phyloP scores from a whole-genome alignment of 768 basidiomycete genomes.

The Tricholoma sp. region DNA sequence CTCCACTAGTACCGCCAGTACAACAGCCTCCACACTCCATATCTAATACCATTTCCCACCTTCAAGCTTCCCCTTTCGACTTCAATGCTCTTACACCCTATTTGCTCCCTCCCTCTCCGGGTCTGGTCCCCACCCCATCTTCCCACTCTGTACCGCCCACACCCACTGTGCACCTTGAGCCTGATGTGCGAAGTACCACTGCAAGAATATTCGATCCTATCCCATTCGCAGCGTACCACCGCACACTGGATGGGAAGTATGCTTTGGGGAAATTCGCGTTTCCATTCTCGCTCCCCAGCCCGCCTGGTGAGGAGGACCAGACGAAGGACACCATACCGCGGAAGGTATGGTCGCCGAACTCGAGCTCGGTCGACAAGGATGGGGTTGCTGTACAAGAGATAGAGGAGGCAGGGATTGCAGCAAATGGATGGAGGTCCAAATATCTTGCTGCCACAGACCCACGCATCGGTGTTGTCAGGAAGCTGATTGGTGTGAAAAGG shows the following conservation, averaged over 20 bases:
- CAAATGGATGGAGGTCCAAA: conserved; percentile 38
- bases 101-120: conserved; percentile 47
- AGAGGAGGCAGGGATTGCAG: neutral
- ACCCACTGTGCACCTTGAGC: conserved; percentile 46
- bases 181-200: conserved; percentile 14
- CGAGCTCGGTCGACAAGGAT: neutral
- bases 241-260: conserved; percentile 69
- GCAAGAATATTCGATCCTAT: conserved; percentile 61
- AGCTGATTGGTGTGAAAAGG: conserved; percentile 67
- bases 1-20: conserved; percentile 1
- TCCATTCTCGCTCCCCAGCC: conserved; percentile 63
- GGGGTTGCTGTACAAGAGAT: neutral
- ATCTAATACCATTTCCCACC: conserved; percentile 4
- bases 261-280: conserved; percentile 66
- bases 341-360: neutral
- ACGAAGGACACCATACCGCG: conserved; percentile 12
- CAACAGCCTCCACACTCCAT: conserved; percentile 9
- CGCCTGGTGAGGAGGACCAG: conserved; percentile 46
- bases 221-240: conserved; percentile 62
- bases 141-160: conserved; percentile 45
- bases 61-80: conserved; percentile 21
- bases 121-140: conserved; percentile 34
- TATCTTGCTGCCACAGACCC: conserved; percentile 69
- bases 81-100: conserved; percentile 7
- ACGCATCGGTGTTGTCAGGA: conserved; percentile 60